A percentile compares a stretch with the other conserved stretches of the same genome.
Conservation (phyloP, 192 early-diverging fungal genomes). For the Dispira simplex region DNA sequence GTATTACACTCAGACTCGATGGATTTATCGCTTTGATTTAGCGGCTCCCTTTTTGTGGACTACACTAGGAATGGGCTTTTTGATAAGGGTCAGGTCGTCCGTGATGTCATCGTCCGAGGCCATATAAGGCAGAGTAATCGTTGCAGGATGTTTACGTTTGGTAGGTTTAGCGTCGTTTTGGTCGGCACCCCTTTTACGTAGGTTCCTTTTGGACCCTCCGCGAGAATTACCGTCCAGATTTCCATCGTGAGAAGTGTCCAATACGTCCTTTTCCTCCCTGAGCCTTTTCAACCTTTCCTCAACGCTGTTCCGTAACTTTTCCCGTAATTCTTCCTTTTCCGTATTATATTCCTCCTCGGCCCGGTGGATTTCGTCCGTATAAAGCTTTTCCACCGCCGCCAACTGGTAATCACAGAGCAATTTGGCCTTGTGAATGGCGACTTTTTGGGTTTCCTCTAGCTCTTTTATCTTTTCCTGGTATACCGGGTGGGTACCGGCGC, state of each 20-base stretch:
- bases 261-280: constrained; percentile 70
- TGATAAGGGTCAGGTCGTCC: constrained; percentile 4
- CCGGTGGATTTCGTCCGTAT: constrained; percentile 35
- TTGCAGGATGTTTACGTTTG: constrained; percentile 18
- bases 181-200: constrained; percentile 39
- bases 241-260: constrained; percentile 52
- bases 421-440: constrained; percentile 32
- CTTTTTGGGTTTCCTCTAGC: constrained; percentile 39
- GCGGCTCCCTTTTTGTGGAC: too few relatives aligned
- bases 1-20: too few relatives aligned
- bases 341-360: constrained; percentile 48
- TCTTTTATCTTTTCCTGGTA: constrained; percentile 45
- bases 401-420: constrained; percentile 55
- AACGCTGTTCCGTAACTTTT: constrained; percentile 56
- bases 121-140: background rate
- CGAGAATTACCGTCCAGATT: constrained; percentile 18
- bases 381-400: constrained; percentile 47
- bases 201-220: constrained; percentile 31
- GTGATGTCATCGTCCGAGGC: background rate
- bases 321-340: constrained; percentile 52
- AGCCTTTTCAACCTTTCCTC: constrained; percentile 63
- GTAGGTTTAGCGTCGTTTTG: constrained; percentile 15
- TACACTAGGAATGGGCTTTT: too few relatives aligned
- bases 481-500: constrained; percentile 34
- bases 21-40: too few relatives aligned